These are phyloP conservation scores for Tausonia pullulans DNA, from an alignment of 1,284 basidiomycete species.

Conservation along the genomic window DNA sequence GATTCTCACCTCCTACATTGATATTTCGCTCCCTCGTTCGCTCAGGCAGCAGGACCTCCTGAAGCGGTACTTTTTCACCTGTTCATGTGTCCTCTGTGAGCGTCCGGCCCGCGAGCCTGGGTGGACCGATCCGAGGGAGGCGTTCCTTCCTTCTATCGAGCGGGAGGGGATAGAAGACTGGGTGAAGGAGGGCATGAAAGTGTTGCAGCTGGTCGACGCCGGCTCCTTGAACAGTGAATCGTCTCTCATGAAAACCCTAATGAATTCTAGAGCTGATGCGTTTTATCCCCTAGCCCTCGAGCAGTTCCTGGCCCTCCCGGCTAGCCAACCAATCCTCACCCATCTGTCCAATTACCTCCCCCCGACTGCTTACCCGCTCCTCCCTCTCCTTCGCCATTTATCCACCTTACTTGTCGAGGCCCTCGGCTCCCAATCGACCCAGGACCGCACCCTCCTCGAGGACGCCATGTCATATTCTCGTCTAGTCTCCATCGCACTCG, in stretches of 20 bases:
- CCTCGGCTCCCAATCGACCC: constrained; percentile 30
- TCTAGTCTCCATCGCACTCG: constrained; percentile 42
- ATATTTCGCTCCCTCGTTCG: constrained; percentile 55
- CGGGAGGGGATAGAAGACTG: constrained; percentile 34
- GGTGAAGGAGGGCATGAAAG: constrained; percentile 41
- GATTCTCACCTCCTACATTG: constrained; percentile 67
- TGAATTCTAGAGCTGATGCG: not conserved
- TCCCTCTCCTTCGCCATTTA: constrained; percentile 58
- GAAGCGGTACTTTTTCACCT: constrained; percentile 70
- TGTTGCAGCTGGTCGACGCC: constrained; percentile 6
- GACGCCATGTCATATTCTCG: constrained; percentile 35
- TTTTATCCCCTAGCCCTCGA: constrained; percentile 40
- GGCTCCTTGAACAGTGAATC: constrained; percentile 7
- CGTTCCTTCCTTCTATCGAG: constrained; percentile 43
- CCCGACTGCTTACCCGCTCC: constrained; percentile 59
- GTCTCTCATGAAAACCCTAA: not conserved
- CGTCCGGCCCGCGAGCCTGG: constrained; percentile 16
- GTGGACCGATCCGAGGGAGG: constrained; percentile 54
- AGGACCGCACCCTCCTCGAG: constrained; percentile 20
- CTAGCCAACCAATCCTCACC: constrained; percentile 38
- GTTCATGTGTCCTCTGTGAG: constrained; percentile 54
- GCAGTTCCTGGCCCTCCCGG: constrained; percentile 50
- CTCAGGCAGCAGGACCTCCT: constrained; percentile 49
- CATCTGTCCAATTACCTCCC: constrained; percentile 38
- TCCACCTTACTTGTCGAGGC: constrained; percentile 51